phyloP scores from a whole-genome alignment of 345 rosid species.

The Eutrema japonicum region DNA sequence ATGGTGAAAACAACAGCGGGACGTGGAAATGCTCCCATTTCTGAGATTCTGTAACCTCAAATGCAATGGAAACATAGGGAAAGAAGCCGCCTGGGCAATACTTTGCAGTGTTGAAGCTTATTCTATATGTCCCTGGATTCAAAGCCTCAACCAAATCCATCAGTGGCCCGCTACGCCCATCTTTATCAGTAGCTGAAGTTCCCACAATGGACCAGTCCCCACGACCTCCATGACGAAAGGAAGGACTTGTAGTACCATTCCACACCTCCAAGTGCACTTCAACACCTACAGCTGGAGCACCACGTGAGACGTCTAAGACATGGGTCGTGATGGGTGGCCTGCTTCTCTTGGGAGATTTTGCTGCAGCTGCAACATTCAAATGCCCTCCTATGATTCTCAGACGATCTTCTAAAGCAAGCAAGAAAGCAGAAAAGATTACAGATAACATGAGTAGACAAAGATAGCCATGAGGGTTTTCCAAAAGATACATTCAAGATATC shows the following conservation, averaged over 20 bases:
- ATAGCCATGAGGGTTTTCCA: slow-evolving; percentile 6
- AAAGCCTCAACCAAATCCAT: slow-evolving; percentile 67
- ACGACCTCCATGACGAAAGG: slow-evolving; percentile 45
- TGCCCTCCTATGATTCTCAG: slow-evolving; percentile 75
- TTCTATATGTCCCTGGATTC: slow-evolving; percentile 76
- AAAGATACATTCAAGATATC: slow-evolving; percentile 1
- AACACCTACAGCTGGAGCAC: slow-evolving; percentile 78
- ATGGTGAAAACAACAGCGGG: slow-evolving; percentile 84
- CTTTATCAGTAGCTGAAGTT: slow-evolving; percentile 69
- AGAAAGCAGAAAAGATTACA: slow-evolving; percentile 19
- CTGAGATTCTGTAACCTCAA: slow-evolving; percentile 74
- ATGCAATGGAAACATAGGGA: slow-evolving; percentile 77
- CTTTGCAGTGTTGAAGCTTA: slow-evolving; percentile 82
- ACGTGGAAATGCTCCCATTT: slow-evolving; percentile 85
- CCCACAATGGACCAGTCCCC: slow-evolving; percentile 67
- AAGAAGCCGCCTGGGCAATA: slow-evolving; percentile 78
- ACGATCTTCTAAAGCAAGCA: slow-evolving; percentile 62
- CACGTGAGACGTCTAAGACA: slow-evolving; percentile 84
- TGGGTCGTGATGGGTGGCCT: slow-evolving; percentile 95
- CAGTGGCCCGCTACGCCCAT: slow-evolving; percentile 84
- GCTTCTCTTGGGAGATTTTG: slow-evolving; percentile 51
- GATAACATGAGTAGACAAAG: neutral
- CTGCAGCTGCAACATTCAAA: slow-evolving; percentile 54
- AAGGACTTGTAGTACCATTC: slow-evolving; percentile 55
- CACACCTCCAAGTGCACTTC: slow-evolving; percentile 78